Evolutionary conservation across 768 basidiomycete species (phyloP), one percentile per base, ranked within the genome.

Genomic region (Glaciozyma antarctica): DNA sequence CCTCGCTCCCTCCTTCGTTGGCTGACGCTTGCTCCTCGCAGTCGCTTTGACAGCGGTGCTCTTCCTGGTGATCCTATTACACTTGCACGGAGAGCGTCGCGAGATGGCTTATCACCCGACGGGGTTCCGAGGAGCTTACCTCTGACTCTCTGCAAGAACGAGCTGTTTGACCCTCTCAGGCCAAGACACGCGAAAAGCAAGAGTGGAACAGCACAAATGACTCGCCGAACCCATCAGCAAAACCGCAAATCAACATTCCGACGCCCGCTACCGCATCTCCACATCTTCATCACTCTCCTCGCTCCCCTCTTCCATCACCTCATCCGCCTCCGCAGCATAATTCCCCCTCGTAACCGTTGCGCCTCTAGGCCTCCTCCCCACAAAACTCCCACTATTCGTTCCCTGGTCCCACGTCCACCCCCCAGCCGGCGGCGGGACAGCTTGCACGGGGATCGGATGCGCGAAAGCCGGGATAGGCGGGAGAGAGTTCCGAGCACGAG

Each of bases 1-100:
- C 3, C 15, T 38, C 19, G 8, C 13, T 15, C 47, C 5, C 52
- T 28, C 12, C 52, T 24, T 12, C 17, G 24, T 9, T 9, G 21
- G 24, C 19, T 9, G n/a, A n/a, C 3, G 12, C 32, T n/a, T n/a
- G 15, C 10, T 34, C 10, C 41, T 6, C 15, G 9, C 81, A 51
- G 73, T 80, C 51, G 88, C 88, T 5, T 85, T 83, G 71, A 72
- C 85, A 28, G 86, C 88, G 16, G 77, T 88, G 54, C 77, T 88
- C 48, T 77, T 83, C 53, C 88, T 85, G 77, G 82, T 79, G 26
- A 34, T 41, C 24, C 61, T 81, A 61, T 87, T 84, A 76, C 78
- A 88, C 59, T 85, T 81, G 76, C 76, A 83, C 61, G 19, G 21
- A 17, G 26, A 54, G 5, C 26, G 53, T 9, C 26, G 53, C 13